Percentiles rank a stretch among this genome's conserved stretches.
These are phyloP conservation scores for Fusarium nodosum DNA, from an alignment of 2,329 filamentous ascomycete genomes.

Conservation along the genomic window DNA sequence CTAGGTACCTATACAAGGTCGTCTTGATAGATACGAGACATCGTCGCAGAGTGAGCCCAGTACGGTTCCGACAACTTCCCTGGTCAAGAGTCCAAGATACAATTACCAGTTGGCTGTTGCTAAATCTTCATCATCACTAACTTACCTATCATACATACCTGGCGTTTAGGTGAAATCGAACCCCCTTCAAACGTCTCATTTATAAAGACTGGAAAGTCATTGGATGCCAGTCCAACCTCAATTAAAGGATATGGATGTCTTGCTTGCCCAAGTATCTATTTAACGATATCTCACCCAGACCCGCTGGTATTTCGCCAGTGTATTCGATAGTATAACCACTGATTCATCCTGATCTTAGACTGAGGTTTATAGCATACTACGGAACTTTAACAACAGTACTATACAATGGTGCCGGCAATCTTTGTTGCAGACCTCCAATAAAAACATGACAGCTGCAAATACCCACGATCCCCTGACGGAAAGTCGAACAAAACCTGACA, in stretches of 20 bases:
- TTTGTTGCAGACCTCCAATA: constrained; percentile 8
- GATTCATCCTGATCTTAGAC: constrained; percentile 8
- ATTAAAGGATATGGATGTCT: background rate
- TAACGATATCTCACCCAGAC: background rate
- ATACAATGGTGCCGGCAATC: constrained; percentile 13
- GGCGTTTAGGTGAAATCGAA: too few relatives aligned
- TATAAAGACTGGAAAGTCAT: background rate
- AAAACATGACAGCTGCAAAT: constrained; percentile 5
- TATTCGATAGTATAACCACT: background rate
- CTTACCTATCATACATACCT: background rate
- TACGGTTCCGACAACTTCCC: background rate
- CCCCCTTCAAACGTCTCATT: background rate
- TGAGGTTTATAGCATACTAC: background rate
- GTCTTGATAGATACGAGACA: background rate
- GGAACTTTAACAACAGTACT: background rate
- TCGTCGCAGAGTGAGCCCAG: background rate
- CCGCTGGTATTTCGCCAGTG: background rate
- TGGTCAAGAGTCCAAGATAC: background rate
- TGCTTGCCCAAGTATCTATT: background rate
- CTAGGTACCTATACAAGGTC: background rate
- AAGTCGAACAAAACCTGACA: constrained; percentile 12
- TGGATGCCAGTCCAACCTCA: background rate
- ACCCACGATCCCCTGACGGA: constrained; percentile 13
- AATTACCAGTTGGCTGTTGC: too few relatives aligned
- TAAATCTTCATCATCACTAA: too few relatives aligned